A percentile compares a stretch with the other conserved stretches of the same genome.
These are phyloP conservation scores for Thermomucor indicae-seudaticae DNA, from an alignment of 371 early-diverging fungal genomes.

Conservation along the genomic window DNA sequence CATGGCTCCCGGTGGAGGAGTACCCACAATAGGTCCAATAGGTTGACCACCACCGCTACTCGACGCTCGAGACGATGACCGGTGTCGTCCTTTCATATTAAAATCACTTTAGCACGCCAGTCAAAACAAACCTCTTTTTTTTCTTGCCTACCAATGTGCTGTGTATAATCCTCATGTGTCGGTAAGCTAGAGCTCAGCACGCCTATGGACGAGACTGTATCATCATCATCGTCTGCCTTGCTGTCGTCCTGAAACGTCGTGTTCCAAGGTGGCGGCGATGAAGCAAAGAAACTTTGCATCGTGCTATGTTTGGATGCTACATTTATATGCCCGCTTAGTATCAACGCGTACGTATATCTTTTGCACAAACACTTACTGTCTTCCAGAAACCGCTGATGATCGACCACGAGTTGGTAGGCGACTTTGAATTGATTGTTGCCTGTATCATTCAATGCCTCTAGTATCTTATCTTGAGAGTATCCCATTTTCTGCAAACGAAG, in stretches of 20 bases:
- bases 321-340: background rate
- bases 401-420: conserved; percentile 88
- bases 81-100: conserved; percentile 4
- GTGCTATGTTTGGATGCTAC: conserved; percentile 39
- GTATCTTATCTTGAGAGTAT: conserved; percentile 63
- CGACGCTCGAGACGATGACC: conserved; percentile 22
- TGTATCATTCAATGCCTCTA: conserved; percentile 66
- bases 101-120: background rate
- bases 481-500: conserved; percentile 89
- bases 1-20: conserved; percentile 45
- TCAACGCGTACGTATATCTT: background rate
- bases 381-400: conserved; percentile 72
- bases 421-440: conserved; percentile 92
- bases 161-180: conserved; percentile 27
- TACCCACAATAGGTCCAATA: conserved; percentile 29
- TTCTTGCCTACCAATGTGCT: conserved; percentile 1
- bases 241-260: conserved; percentile 30
- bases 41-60: conserved; percentile 16
- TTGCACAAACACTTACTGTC: conserved; percentile 45
- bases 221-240: conserved; percentile 13
- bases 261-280: conserved; percentile 67
- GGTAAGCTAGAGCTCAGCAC: conserved; percentile 67
- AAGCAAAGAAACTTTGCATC: conserved; percentile 58
- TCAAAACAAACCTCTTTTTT: background rate
- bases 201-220: conserved; percentile 55